Evolutionary conservation across 73 alveolate species (phyloP).

Genomic region (Durusdinium trenchii): DNA sequence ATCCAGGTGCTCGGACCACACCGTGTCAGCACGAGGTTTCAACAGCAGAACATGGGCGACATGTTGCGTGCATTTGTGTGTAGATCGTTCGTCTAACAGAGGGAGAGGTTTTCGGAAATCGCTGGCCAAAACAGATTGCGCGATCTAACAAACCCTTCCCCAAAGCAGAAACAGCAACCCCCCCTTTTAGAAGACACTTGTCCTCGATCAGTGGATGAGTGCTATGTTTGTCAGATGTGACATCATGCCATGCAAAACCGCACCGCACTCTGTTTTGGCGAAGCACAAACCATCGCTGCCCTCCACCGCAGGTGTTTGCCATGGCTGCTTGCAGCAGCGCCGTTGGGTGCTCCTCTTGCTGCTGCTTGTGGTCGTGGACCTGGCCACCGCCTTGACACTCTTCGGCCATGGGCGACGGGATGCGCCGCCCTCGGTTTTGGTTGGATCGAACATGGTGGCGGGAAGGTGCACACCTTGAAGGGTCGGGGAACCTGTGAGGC

Average conservation of each 20-base stretch:
- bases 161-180: too few relatives aligned
- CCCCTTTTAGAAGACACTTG: background rate
- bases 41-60: too few relatives aligned
- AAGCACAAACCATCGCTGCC: too few relatives aligned
- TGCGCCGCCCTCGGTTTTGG: background rate
- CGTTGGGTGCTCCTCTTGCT: conserved; percentile 20
- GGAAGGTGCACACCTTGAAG: background rate
- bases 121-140: background rate
- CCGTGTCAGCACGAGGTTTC: background rate
- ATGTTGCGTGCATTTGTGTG: too few relatives aligned
- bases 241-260: background rate
- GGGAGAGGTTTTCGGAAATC: too few relatives aligned
- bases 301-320: conserved; percentile 17
- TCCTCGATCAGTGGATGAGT: background rate
- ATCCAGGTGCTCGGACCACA: background rate
- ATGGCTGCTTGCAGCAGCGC: conserved; percentile 8
- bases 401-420: conserved; percentile 41
- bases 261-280: background rate
- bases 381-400: background rate
- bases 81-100: too few relatives aligned
- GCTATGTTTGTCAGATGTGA: background rate
- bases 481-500: background rate
- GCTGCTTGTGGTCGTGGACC: conserved; percentile 30
- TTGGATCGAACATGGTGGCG: background rate
- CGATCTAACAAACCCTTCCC: background rate